A percentile compares a stretch with the other conserved stretches of the same genome.
Conservation (phyloP, 352 stramenopile species). For the Phytophthora nicotianae region DNA sequence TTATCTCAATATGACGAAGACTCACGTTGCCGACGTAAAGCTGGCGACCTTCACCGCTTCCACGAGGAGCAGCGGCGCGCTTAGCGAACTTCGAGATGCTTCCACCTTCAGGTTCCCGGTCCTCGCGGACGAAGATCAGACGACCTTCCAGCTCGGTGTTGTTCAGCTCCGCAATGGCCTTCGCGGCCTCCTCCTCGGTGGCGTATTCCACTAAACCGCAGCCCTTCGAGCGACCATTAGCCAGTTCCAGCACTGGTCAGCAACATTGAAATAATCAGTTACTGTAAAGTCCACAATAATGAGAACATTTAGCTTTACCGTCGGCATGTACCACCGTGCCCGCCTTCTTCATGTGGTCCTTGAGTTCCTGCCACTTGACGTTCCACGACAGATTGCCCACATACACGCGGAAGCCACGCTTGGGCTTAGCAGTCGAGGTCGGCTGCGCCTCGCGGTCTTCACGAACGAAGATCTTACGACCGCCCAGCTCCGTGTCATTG, state of each 20-base stretch:
- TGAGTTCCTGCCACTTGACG: conserved; percentile 95
- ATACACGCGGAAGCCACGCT: conserved; percentile 75
- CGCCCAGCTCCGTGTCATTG: conserved; percentile 92
- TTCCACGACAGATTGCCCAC: conserved; percentile 93
- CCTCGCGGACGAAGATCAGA: conserved; percentile 88
- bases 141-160: conserved; percentile 94
- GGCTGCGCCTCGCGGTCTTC: conserved; percentile 89
- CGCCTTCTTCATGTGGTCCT: conserved; percentile 94
- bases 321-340: conserved; percentile 85
- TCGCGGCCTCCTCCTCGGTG: conserved; percentile 72
- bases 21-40: conserved; percentile 84
- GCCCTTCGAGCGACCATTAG: conserved; percentile 91
- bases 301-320: conserved; percentile 34
- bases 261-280: conserved; percentile 1
- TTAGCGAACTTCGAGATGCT: conserved; percentile 78
- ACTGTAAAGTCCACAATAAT: not conserved
- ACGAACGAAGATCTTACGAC: conserved; percentile 94
- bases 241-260: conserved; percentile 69
- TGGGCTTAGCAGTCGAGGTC: conserved; percentile 25
- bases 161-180: conserved; percentile 90
- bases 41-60: conserved; percentile 40
- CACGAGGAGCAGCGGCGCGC: conserved; percentile 27
- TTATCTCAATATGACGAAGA: conserved; percentile 1
- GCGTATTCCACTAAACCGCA: conserved; percentile 81
- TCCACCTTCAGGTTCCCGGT: conserved; percentile 69